phyloP scores from a whole-genome alignment of 495 filamentous ascomycete genomes.

The Aspergillus panamensis region DNA sequence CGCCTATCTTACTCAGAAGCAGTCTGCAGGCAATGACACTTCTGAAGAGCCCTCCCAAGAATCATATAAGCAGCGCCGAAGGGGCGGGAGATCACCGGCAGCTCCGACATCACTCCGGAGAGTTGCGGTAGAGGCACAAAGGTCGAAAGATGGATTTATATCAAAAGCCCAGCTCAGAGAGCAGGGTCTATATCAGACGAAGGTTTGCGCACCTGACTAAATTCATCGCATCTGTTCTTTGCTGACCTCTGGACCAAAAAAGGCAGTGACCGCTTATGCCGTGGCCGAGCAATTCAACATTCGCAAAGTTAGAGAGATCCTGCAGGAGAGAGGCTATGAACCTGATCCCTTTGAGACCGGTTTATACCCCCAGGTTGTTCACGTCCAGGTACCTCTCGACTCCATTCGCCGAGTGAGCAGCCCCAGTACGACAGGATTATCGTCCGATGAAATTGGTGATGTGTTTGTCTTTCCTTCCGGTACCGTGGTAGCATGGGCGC shows the following conservation, averaged over 20 bases:
- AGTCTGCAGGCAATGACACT: conserved; percentile 23
- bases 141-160: conserved; percentile 48
- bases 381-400: conserved; percentile 57
- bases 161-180: conserved; percentile 40
- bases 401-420: conserved; percentile 49
- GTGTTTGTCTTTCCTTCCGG: conserved; percentile 97
- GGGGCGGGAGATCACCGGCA: conserved; percentile 43
- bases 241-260: conserved; percentile 29
- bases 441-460: conserved; percentile 68
- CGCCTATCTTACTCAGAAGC: conserved; percentile 38
- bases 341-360: conserved; percentile 59
- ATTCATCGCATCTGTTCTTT: background rate
- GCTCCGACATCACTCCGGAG: conserved; percentile 53
- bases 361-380: conserved; percentile 64
- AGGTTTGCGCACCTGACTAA: conserved; percentile 27
- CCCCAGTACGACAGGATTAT: conserved; percentile 54
- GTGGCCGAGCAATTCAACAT: conserved; percentile 86
- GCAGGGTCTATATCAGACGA: conserved; percentile 42
- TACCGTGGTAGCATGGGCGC: conserved; percentile 87
- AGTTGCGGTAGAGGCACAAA: conserved; percentile 59
- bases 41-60: conserved; percentile 22
- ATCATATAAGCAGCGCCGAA: conserved; percentile 42
- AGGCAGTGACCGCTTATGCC: conserved; percentile 76
- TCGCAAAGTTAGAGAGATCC: conserved; percentile 62
- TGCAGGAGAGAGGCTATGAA: conserved; percentile 66